Conservation (phyloP, 495 filamentous ascomycete genomes). For the Aspergillus egyptiacus region DNA sequence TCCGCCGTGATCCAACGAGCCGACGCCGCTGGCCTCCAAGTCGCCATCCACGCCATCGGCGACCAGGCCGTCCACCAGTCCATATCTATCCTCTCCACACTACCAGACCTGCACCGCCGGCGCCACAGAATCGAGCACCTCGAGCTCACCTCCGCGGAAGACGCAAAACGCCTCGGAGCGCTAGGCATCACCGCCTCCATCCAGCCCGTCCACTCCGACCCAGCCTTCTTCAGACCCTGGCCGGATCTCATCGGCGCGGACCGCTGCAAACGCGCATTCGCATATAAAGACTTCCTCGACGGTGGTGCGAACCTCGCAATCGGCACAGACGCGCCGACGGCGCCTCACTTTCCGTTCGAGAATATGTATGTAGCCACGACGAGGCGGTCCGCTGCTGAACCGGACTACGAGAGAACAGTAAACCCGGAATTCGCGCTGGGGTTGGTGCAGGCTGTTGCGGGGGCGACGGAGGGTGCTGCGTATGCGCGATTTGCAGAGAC, state of each 20-base stretch:
- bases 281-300: conserved; percentile 53
- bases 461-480: conserved; percentile 48
- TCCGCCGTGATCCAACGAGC: conserved; percentile 50
- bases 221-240: conserved; percentile 54
- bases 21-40: conserved; percentile 50
- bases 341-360: conserved; percentile 44
- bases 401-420: conserved; percentile 34
- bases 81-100: conserved; percentile 43
- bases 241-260: conserved; percentile 46
- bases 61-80: conserved; percentile 51
- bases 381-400: conserved; percentile 45
- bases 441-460: conserved; percentile 44
- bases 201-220: conserved; percentile 57
- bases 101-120: not conserved
- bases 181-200: conserved; percentile 55
- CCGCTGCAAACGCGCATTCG: conserved; percentile 49
- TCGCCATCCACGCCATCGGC: conserved; percentile 62
- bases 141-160: conserved; percentile 47
- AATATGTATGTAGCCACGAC: conserved; percentile 55
- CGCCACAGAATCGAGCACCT: conserved; percentile 57
- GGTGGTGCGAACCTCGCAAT: conserved; percentile 48
- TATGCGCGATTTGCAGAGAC: conserved; percentile 51
- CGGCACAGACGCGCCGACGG: conserved; percentile 54
- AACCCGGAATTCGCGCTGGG: conserved; percentile 49
- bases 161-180: conserved; percentile 47